Conservation (phyloP, 2,329 filamentous ascomycete species). For the Pseudodiploospora longispora region DNA sequence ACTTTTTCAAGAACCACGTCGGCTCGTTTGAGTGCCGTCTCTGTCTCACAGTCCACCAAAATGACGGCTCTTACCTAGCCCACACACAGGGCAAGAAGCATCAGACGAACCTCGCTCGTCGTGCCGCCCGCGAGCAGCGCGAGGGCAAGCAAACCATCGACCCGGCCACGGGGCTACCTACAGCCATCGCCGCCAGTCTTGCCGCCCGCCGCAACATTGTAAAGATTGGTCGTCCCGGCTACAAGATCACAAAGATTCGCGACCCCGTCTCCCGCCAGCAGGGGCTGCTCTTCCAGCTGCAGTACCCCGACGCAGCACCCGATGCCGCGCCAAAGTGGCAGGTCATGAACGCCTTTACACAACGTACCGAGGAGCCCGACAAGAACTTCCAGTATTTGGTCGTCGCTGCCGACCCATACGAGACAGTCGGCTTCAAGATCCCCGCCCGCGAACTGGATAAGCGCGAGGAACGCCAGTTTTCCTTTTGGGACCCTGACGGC, state of each 20-base stretch:
- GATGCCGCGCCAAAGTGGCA: conserved; percentile 75
- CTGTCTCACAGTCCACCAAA: conserved; percentile 95
- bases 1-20: conserved; percentile 99
- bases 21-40: conserved; percentile 96
- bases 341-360: conserved; percentile 97
- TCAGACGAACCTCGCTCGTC: conserved; percentile 93
- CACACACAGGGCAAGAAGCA: conserved; percentile 98
- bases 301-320: conserved; percentile 81
- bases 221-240: conserved; percentile 93
- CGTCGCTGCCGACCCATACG: conserved; percentile 93
- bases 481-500: conserved; percentile 89
- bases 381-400: conserved; percentile 91
- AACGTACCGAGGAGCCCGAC: conserved; percentile 90
- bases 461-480: conserved; percentile 80
- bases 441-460: conserved; percentile 90
- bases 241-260: conserved; percentile 94
- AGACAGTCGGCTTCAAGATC: conserved; percentile 94
- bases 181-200: conserved; percentile 68
- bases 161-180: conserved; percentile 60
- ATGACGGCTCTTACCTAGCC: conserved; percentile 96
- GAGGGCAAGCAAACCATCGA: conserved; percentile 68
- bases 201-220: conserved; percentile 66
- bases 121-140: conserved; percentile 90
- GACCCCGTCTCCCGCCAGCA: conserved; percentile 84
- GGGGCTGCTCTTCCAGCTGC: conserved; percentile 89